Evolutionary conservation across 140 eudicot species (phyloP).

Genomic region (Erigeron philadelphicus): DNA sequence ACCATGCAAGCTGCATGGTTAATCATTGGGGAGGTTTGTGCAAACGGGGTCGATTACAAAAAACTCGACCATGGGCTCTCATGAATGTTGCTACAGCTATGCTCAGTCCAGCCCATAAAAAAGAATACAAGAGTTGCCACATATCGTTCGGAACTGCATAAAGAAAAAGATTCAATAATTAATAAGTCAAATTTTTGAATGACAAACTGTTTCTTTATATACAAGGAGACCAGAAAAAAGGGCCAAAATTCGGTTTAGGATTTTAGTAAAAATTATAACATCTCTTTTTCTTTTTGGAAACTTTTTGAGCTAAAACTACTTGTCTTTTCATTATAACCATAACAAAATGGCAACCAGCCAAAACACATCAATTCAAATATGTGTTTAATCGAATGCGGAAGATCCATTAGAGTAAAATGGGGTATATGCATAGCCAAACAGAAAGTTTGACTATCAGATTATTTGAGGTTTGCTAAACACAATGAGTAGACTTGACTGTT

Average conservation of each 20-base stretch:
- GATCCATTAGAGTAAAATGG: not conserved
- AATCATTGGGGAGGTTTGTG: constrained; percentile 49
- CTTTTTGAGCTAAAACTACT: not conserved
- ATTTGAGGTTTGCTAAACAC: no score
- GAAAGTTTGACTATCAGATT: no score
- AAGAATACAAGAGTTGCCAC: constrained; percentile 43
- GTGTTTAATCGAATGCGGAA: not conserved
- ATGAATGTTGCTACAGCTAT: constrained; percentile 49
- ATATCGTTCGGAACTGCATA: constrained; percentile 41
- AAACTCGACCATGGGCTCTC: constrained; percentile 51
- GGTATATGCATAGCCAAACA: no score
- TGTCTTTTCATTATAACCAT: not conserved
- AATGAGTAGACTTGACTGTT: no score
- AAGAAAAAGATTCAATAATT: not conserved
- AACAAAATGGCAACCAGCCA: not conserved
- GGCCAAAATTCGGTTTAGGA: not conserved
- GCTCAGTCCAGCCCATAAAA: constrained; percentile 63
- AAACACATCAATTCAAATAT: not conserved
- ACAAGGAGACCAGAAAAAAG: not conserved
- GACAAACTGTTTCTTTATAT: no score
- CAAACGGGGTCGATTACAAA: constrained; percentile 66
- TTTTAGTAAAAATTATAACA: not conserved
- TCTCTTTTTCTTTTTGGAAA: not conserved
- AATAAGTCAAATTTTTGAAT: not conserved
- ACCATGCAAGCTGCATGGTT: not conserved